These are phyloP conservation scores for Clonostachys chloroleuca DNA, from an alignment of 2,329 filamentous ascomycete species.

Conservation along the genomic window DNA sequence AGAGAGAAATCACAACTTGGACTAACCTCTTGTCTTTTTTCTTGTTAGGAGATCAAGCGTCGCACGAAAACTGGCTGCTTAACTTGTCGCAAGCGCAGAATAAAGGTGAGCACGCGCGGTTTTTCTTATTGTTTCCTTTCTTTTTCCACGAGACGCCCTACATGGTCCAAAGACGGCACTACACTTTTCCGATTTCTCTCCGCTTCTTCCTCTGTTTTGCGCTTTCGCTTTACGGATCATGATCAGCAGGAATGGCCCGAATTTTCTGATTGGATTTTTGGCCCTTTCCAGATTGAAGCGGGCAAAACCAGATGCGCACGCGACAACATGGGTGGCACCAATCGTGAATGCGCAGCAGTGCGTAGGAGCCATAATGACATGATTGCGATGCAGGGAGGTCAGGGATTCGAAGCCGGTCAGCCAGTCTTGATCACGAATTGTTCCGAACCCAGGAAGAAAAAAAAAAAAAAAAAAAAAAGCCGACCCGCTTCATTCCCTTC, in stretches of 20 bases:
- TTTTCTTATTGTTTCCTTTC: background rate
- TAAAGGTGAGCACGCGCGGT: constrained; percentile 46
- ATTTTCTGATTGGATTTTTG: background rate
- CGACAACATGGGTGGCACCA: too few relatives aligned
- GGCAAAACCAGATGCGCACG: too few relatives aligned
- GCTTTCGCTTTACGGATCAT: background rate
- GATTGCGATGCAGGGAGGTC: too few relatives aligned
- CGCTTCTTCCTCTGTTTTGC: background rate
- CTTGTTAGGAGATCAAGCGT: constrained; percentile 53
- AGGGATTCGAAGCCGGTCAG: too few relatives aligned
- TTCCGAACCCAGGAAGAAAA: too few relatives aligned
- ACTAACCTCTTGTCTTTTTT: background rate
- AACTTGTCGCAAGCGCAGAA: constrained; percentile 57
- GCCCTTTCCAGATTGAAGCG: constrained; percentile 5
- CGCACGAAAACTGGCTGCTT: constrained; percentile 60
- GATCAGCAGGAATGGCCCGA: constrained; percentile 1
- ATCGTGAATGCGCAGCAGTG: too few relatives aligned
- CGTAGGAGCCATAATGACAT: too few relatives aligned
- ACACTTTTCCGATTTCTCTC: background rate
- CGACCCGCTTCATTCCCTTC: too few relatives aligned
- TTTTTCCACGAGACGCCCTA: background rate
- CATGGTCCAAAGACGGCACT: background rate
- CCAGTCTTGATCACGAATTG: too few relatives aligned
- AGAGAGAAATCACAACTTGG: too few relatives aligned
- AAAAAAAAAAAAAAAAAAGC: too few relatives aligned